A percentile compares a stretch with the other conserved stretches of the same genome.
These are phyloP conservation scores for Ceriops decandra DNA, from an alignment of 345 rosid genomes.

Conservation along the genomic window DNA sequence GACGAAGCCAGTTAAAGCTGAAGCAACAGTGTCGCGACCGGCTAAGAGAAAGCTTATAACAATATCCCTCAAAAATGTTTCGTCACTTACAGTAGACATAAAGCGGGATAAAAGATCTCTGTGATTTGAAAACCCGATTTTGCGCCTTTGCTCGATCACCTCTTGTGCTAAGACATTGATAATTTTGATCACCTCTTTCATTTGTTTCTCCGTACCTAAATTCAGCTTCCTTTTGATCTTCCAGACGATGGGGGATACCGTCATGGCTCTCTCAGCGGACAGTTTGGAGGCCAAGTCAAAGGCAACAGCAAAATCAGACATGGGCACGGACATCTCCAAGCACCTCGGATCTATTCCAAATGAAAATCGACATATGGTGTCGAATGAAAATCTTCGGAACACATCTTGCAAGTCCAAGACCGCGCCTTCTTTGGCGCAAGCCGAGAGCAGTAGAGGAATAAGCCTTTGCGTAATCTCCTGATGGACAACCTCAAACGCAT, in stretches of 20 bases:
- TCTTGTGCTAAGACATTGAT: constrained; percentile 49
- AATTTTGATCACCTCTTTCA: constrained; percentile 40
- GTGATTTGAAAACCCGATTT: constrained; percentile 29
- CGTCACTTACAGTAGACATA: constrained; percentile 45
- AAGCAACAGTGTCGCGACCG: constrained; percentile 60
- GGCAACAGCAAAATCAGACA: constrained; percentile 50
- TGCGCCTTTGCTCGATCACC: constrained; percentile 43
- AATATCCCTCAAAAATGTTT: constrained; percentile 51
- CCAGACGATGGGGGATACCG: constrained; percentile 49
- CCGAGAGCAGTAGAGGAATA: constrained; percentile 38
- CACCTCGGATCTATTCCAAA: constrained; percentile 69
- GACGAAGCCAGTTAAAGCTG: constrained; percentile 49
- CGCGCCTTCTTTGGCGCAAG: constrained; percentile 5
- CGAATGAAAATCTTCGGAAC: constrained; percentile 60
- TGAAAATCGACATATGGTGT: constrained; percentile 53
- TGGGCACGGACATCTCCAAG: constrained; percentile 46
- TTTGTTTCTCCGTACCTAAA: constrained; percentile 57
- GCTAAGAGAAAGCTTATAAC: constrained; percentile 61
- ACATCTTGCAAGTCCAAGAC: constrained; percentile 56
- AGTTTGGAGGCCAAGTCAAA: constrained; percentile 61
- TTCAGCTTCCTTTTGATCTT: constrained; percentile 55
- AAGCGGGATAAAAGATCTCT: constrained; percentile 67
- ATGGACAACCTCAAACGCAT: constrained; percentile 49
- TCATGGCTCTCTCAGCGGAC: constrained; percentile 62
- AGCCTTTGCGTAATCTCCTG: constrained; percentile 52